Conservation (phyloP, 2,329 filamentous ascomycete genomes). For the Hymenoscyphus linearis region DNA sequence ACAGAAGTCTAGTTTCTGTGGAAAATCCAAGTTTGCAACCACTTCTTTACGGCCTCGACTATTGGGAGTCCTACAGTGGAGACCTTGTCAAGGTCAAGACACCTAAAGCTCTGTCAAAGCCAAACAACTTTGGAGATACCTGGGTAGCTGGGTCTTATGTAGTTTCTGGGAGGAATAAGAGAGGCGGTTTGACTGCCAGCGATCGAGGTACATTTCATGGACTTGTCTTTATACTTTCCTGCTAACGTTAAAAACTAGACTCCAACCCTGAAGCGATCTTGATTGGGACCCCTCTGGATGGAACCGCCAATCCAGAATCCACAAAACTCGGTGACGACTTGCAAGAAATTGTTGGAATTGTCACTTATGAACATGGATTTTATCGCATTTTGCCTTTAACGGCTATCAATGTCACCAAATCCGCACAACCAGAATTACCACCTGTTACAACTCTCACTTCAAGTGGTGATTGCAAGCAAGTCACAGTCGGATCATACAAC, state of each 20-base stretch:
- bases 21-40: slow-evolving; percentile 58
- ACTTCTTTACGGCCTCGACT: slow-evolving; percentile 60
- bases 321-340: slow-evolving; percentile 61
- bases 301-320: slow-evolving; percentile 51
- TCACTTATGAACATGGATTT: slow-evolving; percentile 61
- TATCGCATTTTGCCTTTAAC: slow-evolving; percentile 64
- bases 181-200: slow-evolving; percentile 60
- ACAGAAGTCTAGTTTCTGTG: slow-evolving; percentile 49
- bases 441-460: slow-evolving; percentile 49
- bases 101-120: slow-evolving; percentile 52
- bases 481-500: slow-evolving; percentile 65
- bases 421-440: slow-evolving; percentile 41
- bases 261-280: slow-evolving; percentile 66
- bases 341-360: slow-evolving; percentile 62
- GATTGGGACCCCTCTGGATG: slow-evolving; percentile 61
- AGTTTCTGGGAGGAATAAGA: slow-evolving; percentile 54
- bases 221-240: neutral
- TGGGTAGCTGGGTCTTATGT: slow-evolving; percentile 65
- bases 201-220: slow-evolving; percentile 39
- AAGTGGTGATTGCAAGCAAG: slow-evolving; percentile 50
- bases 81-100: slow-evolving; percentile 60
- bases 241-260: slow-evolving; percentile 36
- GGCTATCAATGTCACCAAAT: slow-evolving; percentile 43
- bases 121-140: slow-evolving; percentile 61
- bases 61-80: slow-evolving; percentile 66